Percentiles rank a stretch among this genome's conserved stretches.
Conservation (phyloP, 352 stramenopile genomes). For the Pythium graminicola region DNA sequence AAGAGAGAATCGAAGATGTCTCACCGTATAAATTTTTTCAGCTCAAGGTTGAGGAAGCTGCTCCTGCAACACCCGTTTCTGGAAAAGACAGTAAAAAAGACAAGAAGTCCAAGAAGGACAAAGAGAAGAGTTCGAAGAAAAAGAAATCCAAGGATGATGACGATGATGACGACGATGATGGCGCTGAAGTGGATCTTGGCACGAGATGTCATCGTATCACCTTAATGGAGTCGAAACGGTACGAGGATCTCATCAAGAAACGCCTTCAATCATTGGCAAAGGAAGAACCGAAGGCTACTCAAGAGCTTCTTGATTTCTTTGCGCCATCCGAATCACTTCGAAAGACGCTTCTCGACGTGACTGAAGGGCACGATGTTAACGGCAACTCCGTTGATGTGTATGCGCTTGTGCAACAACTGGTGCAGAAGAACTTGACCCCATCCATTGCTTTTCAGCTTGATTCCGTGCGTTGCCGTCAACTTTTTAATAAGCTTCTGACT, state of each 20-base stretch:
- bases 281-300: slow-evolving; percentile 86
- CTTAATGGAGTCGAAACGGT: slow-evolving; percentile 96
- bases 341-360: slow-evolving; percentile 48
- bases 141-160: slow-evolving; percentile 62
- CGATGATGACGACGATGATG: slow-evolving; percentile 65
- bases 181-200: slow-evolving; percentile 56
- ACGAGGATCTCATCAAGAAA: slow-evolving; percentile 95
- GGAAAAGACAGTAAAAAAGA: slow-evolving; percentile 24
- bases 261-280: slow-evolving; percentile 84
- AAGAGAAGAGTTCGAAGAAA: slow-evolving; percentile 38
- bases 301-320: slow-evolving; percentile 79
- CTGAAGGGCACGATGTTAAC: slow-evolving; percentile 41
- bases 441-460: slow-evolving; percentile 86
- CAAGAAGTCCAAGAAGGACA: slow-evolving; percentile 30
- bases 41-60: slow-evolving; percentile 36
- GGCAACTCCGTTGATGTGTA: slow-evolving; percentile 67
- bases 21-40: slow-evolving; percentile 94
- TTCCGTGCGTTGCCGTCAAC: slow-evolving; percentile 78
- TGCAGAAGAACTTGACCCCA: slow-evolving; percentile 53
- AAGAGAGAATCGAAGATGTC: slow-evolving; percentile 86
- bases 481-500: slow-evolving; percentile 74
- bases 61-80: slow-evolving; percentile 8
- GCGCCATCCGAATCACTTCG: slow-evolving; percentile 55
- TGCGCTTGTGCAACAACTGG: slow-evolving; percentile 61
- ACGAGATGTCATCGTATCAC: slow-evolving; percentile 92